phyloP scores from a whole-genome alignment of 2,329 filamentous ascomycete species.

The Stagonosporopsis rhizophila region DNA sequence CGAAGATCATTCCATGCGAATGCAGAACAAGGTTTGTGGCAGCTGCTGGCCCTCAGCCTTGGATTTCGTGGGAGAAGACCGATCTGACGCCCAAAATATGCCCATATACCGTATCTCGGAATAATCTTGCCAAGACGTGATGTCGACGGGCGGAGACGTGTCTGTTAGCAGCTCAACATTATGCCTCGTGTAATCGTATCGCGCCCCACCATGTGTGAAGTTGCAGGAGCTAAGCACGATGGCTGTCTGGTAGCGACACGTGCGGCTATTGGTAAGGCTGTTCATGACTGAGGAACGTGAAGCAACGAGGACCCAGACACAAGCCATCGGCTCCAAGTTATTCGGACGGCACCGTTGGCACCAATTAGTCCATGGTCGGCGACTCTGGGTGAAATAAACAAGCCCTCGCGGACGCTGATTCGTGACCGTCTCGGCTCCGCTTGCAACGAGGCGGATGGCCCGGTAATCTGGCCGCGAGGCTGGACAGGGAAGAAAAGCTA shows the following conservation, averaged over 20 bases:
- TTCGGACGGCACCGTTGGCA: slow-evolving; percentile 27
- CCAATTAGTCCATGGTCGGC: slow-evolving; percentile 37
- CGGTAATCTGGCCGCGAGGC: slow-evolving; percentile 39
- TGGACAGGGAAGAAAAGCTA: slow-evolving; percentile 27
- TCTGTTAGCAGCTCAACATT: slow-evolving; percentile 32
- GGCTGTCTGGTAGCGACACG: slow-evolving; percentile 1
- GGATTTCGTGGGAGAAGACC: slow-evolving; percentile 28
- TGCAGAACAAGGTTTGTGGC: slow-evolving; percentile 29
- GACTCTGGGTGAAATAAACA: slow-evolving; percentile 38
- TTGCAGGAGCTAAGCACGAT: slow-evolving; percentile 8
- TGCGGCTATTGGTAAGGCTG: slow-evolving; percentile 12
- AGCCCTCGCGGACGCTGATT: slow-evolving; percentile 37
- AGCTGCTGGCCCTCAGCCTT: slow-evolving; percentile 43
- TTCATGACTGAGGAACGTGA: slow-evolving; percentile 18
- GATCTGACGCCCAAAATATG: slow-evolving; percentile 38
- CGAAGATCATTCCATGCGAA: slow-evolving; percentile 5
- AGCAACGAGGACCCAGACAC: slow-evolving; percentile 21
- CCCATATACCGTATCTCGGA: slow-evolving; percentile 35
- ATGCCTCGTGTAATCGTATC: slow-evolving; percentile 23
- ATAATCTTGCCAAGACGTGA: slow-evolving; percentile 22
- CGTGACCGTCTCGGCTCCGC: slow-evolving; percentile 34
- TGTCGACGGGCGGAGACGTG: slow-evolving; percentile 24
- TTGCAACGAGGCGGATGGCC: slow-evolving; percentile 38
- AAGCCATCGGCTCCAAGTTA: slow-evolving; percentile 25
- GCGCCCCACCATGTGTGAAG: slow-evolving; percentile 22